A percentile compares a stretch with the other conserved stretches of the same genome.
phyloP scores from a whole-genome alignment of 2,329 filamentous ascomycete species.

The Diaporthe eres region DNA sequence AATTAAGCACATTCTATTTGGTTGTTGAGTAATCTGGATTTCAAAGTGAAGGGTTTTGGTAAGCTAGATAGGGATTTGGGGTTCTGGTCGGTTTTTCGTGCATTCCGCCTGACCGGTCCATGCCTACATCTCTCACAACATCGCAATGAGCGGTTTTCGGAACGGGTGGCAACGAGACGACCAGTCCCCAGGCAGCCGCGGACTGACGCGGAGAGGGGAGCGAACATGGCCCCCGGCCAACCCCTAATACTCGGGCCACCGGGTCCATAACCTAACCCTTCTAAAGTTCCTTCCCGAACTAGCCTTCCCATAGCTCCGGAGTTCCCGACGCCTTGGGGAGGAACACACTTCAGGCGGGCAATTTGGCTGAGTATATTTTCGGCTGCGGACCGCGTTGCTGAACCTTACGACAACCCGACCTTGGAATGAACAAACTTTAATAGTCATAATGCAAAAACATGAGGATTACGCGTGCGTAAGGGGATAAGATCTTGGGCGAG shows the following conservation, averaged over 20 bases:
- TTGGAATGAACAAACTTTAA: neutral
- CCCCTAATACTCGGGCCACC: neutral
- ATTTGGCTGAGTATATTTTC: neutral
- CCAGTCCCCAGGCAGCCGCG: neutral
- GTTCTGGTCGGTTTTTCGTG: too few relatives aligned
- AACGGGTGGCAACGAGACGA: neutral
- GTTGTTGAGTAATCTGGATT: too few relatives aligned
- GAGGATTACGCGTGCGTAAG: neutral
- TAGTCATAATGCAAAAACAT: neutral
- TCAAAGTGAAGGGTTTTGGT: too few relatives aligned
- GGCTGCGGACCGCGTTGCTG: neutral
- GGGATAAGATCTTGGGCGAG: too few relatives aligned
- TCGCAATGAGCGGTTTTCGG: neutral
- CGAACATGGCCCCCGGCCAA: neutral
- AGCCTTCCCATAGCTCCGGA: constrained; percentile 2
- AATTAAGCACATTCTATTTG: too few relatives aligned
- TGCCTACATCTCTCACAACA: neutral
- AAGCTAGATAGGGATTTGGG: too few relatives aligned
- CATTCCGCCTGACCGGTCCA: too few relatives aligned
- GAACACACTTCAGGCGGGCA: neutral
- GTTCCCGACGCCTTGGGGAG: neutral
- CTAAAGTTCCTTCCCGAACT: neutral
- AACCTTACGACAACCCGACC: neutral
- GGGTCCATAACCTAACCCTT: constrained; percentile 12
- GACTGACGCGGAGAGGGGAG: neutral